Conservation (phyloP, 345 rosid genomes). For the Syzygium jambos region DNA sequence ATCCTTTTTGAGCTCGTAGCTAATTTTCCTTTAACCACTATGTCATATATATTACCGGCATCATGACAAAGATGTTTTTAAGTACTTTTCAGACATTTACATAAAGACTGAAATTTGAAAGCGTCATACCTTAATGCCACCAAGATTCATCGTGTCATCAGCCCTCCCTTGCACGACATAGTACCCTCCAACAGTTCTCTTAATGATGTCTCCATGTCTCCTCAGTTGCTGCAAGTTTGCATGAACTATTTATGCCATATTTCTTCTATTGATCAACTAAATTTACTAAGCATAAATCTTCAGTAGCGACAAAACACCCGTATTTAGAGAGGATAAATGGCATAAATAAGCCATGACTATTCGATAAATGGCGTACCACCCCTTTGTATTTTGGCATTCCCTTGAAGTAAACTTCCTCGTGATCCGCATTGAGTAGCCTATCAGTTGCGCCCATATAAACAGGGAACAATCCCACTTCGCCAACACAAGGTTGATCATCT, state of each 20-base stretch:
- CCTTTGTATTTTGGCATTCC: constrained; percentile 77
- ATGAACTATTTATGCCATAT: neutral
- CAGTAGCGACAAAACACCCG: neutral
- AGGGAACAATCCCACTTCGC: constrained; percentile 83
- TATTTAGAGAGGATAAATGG: neutral
- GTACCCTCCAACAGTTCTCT: constrained; percentile 70
- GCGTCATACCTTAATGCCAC: constrained; percentile 73
- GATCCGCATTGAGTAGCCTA: constrained; percentile 78
- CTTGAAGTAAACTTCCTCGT: constrained; percentile 59
- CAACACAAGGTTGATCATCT: constrained; percentile 64
- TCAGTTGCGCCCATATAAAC: constrained; percentile 61
- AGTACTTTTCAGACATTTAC: neutral
- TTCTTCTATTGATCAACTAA: neutral
- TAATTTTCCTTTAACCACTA: neutral
- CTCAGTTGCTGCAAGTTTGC: constrained; percentile 48
- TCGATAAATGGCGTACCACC: constrained; percentile 31
- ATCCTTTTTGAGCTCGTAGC: neutral
- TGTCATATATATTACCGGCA: neutral
- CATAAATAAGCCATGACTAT: neutral
- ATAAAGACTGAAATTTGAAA: neutral
- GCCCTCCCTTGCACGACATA: constrained; percentile 73
- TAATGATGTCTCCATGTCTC: constrained; percentile 81
- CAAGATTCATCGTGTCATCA: constrained; percentile 98
- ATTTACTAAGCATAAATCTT: neutral
- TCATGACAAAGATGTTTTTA: neutral